Base-by-base conservation (phyloP, 2,329 filamentous ascomycete genomes). In the Coniochaeta pulveracea region DNA sequence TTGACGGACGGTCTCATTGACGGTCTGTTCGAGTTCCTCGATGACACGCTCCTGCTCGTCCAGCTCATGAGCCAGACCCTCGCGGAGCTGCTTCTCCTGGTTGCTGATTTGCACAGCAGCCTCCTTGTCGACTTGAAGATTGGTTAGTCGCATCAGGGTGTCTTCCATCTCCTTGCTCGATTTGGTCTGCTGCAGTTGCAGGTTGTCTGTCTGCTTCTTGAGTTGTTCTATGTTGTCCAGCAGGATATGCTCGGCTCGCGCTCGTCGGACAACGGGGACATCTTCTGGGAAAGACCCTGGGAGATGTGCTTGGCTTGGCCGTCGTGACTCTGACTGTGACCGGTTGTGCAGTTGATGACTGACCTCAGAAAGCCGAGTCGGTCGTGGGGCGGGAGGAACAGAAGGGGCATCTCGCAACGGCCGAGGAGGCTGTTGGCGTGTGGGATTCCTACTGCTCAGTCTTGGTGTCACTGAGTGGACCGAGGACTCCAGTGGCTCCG, bases 211-310 rank as follows among this genome's bases (percentile, higher is more conserved):
- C 40, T 58, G 54, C 26, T 41, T 44, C 43, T 59, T 52, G 15
- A 59, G 46, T 37, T 52, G 50, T 35, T 56, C 51, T 21, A 60
- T 49, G 45, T 51, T 54, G 33, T 50, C 41, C 17, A 50, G 35
- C 34, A 60, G 45, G 24, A 47, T 47, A 14, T 51, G 46, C 26
- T 54, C 48, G 16, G 28, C 28, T 11, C 28, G 17, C 3, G 28
- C 18, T 3, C 28, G 28, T 17, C 19, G 28, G 7, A 14, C 21
- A n/a, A n/a, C n/a, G n/a, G n/a, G n/a, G n/a, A n/a, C n/a, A 42
- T 37, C 15, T 40, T 43, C 36, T 34, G n/a, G n/a, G n/a, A n/a
- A n/a, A n/a, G n/a, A n/a, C n/a, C n/a, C n/a, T n/a, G n/a, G n/a
- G n/a, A n/a, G n/a, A n/a, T n/a, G n/a, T n/a, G n/a, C n/a, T n/a